Percentiles rank a stretch among this genome's conserved stretches.
Conservation (phyloP, 1,284 basidiomycete genomes). For the Puccinia sorghi region DNA sequence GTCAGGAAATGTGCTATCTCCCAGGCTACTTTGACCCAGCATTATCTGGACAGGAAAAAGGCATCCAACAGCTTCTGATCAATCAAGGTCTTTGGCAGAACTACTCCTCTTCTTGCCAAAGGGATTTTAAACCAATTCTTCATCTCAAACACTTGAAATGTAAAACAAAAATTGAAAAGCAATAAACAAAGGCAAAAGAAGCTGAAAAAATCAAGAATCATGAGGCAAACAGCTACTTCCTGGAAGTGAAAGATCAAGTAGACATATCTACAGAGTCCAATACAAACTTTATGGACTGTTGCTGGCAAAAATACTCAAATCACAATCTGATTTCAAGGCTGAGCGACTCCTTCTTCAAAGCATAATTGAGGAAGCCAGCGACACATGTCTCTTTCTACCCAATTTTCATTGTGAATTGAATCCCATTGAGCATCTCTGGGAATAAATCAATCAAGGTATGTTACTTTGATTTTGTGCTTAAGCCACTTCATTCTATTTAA, state of each 20-base stretch:
- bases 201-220: not conserved
- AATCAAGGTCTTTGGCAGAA: constrained; percentile 3
- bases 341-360: constrained; percentile 27
- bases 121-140: not conserved
- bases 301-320: not conserved
- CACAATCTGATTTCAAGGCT: constrained; percentile 3
- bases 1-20: constrained; percentile 11
- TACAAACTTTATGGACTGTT: too few relatives aligned
- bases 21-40: not conserved
- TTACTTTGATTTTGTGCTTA: not conserved
- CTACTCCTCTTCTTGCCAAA: not conserved
- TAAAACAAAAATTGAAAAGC: too few relatives aligned
- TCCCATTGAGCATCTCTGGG: constrained; percentile 35
- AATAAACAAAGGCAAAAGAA: not conserved
- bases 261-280: too few relatives aligned
- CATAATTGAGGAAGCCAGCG: constrained; percentile 29
- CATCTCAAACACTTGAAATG: not conserved
- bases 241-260: not conserved
- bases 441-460: constrained; percentile 19
- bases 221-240: not conserved
- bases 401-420: constrained; percentile 37
- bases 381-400: constrained; percentile 18
- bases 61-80: not conserved
- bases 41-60: constrained; percentile 8
- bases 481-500: too few relatives aligned